Base-by-base conservation (phyloP, 2,329 filamentous ascomycete genomes). In the Alternaria novae-zelandiae region DNA sequence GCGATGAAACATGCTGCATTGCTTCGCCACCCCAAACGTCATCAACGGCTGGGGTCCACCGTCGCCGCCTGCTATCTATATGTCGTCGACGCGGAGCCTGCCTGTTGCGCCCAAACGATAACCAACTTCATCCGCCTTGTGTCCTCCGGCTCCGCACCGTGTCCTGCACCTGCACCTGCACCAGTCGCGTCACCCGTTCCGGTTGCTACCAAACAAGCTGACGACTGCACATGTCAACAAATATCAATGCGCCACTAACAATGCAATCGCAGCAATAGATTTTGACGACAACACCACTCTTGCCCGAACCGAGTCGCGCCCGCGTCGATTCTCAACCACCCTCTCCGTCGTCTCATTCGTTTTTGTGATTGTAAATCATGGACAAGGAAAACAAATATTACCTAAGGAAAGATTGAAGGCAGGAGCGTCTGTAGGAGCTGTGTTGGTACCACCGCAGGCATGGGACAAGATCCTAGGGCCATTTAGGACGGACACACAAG, bases 371-470 rank as follows among this genome's bases (percentile, higher is more conserved):
- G 76, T 83, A 50, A 83, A 83, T 64, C 84, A 84, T 68, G 72
- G 77, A 81, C 53, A 75, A 77, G 25, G 64, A 74, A 23, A 70
- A 12, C 74, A 81, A 13, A 82, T 78, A 36, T 1, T 57, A 80
- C 3, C 82, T 82, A 62, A 77, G 78, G 9, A 79, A 41, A 82
- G 63, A 75, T 68, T 74, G 76, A 77, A 50, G 77, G 77, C 36
- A 15, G 75, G 74, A 13, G 72, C 74, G 20, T 75, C 72, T 32
- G 83, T 86, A 3, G 79, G 84, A 46, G 84, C 83, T 11, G 68
- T 87, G 55, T 79, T 86, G 67, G 84, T 83, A 4, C 85, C 83
- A 4, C 83, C 84, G 2, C 79, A 81, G 58, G 82, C 84, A 1
- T 74, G 74, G 4, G 82, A 82, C 15, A 84, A 85, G 67, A 86